Evolutionary conservation across 2,329 filamentous ascomycete species (phyloP), one percentile per base, ranked within the genome.

Genomic region (Calonectria ilicicola): DNA sequence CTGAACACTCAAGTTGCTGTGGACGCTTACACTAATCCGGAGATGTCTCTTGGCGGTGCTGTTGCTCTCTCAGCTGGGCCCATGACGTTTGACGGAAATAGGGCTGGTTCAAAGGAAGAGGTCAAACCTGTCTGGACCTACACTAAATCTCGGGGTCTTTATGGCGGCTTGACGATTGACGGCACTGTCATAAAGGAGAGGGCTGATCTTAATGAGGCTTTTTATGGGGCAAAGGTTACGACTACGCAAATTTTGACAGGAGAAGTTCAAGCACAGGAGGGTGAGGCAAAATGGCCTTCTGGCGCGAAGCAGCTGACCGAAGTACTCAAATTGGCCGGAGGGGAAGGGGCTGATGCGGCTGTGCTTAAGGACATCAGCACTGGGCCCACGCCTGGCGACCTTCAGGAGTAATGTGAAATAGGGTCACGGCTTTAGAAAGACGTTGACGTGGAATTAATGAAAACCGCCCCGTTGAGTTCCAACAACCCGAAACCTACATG

Each of bases 101-200:
- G 92, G 21, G 91, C 89, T 5, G 84, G 91, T 1, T 83, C 93
- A 21, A 92, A 93, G 49, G 90, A 90, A 40, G 90, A 90, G 0
- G 91, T 93, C 75, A 80, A 91, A 21, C 93, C 92, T 0, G 87
- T 94, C 5, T 94, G 91, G 73, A 70, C 64, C 15, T 74, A 74
- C 32, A 73, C 67, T 5, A 73, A 73, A 35, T 86, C 93, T 89
- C 87, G 92, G 62, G 93, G 93, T 5, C 89, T 95, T 72, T 94
- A 94, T 14, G 70, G 67, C 4, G 92, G 93, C 3, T 88, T 94
- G 0, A 92, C 93, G 74, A 86, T 94, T n/a, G 93, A 94, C 77
- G 93, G 93, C 23, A 94, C 93, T 0, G 87, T 94, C n/a, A 87
- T 95, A 67, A 92, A 94, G 64, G 93, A 94, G 80, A 88, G 93